Conservation (phyloP, 768 basidiomycete species). For the Paxillus ammoniavirescens region DNA sequence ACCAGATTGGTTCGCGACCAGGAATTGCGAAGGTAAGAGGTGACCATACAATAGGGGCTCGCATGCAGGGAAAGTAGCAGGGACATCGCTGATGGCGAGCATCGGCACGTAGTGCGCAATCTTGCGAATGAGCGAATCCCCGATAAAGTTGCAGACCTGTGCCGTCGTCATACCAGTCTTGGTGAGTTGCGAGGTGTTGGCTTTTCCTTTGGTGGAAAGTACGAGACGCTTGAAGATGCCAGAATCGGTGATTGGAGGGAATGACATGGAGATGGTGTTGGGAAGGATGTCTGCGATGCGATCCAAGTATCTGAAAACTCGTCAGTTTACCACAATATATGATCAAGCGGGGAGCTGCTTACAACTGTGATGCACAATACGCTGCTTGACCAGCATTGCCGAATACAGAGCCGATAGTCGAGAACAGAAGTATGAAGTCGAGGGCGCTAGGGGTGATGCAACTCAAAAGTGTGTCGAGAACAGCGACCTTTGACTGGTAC, state of each 20-base stretch:
- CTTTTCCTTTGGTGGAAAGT: slow-evolving; percentile 23
- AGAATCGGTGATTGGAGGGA: slow-evolving; percentile 34
- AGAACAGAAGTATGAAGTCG: slow-evolving; percentile 35
- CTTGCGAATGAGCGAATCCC: slow-evolving; percentile 28
- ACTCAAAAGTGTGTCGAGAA: slow-evolving; percentile 14
- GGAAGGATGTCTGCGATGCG: slow-evolving; percentile 29
- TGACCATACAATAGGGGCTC: slow-evolving; percentile 29
- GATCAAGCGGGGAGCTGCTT: neutral
- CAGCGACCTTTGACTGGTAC: slow-evolving; percentile 21
- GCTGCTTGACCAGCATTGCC: slow-evolving; percentile 27
- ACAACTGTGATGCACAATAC: slow-evolving; percentile 23
- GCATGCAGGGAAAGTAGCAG: slow-evolving; percentile 24
- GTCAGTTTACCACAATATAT: neutral
- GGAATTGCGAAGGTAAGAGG: slow-evolving; percentile 19
- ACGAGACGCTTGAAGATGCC: slow-evolving; percentile 35
- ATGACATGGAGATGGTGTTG: slow-evolving; percentile 32
- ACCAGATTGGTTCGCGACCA: slow-evolving; percentile 13
- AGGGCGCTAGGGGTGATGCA: slow-evolving; percentile 18
- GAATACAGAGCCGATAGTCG: slow-evolving; percentile 34
- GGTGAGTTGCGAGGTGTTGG: slow-evolving; percentile 27
- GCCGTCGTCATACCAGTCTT: slow-evolving; percentile 33
- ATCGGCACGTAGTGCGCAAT: slow-evolving; percentile 31
- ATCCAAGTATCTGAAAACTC: slow-evolving; percentile 28
- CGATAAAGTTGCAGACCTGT: slow-evolving; percentile 32
- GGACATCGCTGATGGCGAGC: slow-evolving; percentile 23